phyloP scores from a whole-genome alignment of 345 rosid genomes.

The Draba incana region DNA sequence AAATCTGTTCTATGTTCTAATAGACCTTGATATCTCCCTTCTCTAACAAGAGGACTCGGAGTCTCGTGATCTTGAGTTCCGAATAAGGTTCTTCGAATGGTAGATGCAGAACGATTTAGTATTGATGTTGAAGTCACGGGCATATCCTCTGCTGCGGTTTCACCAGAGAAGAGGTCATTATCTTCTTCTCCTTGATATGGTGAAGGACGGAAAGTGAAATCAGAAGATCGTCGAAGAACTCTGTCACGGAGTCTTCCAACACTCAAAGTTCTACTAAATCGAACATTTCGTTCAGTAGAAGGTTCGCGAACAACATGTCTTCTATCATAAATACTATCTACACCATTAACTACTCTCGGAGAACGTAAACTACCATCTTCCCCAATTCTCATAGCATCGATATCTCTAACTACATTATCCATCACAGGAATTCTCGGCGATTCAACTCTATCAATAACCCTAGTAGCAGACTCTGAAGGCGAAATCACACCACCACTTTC shows the following conservation, averaged over 20 bases:
- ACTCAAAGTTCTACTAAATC: constrained; percentile 89
- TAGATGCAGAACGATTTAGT: constrained; percentile 54
- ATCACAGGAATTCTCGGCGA: constrained; percentile 43
- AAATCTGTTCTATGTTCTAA: constrained; percentile 88
- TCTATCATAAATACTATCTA: constrained; percentile 57
- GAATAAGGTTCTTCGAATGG: constrained; percentile 53
- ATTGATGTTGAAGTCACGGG: constrained; percentile 42
- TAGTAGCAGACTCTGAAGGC: constrained; percentile 43
- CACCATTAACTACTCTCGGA: constrained; percentile 45
- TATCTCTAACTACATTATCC: constrained; percentile 43
- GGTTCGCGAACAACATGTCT: constrained; percentile 64
- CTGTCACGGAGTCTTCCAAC: constrained; percentile 98
- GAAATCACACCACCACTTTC: constrained; percentile 41
- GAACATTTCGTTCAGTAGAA: constrained; percentile 68
- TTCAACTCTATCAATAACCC: constrained; percentile 43
- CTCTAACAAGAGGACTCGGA: constrained; percentile 69
- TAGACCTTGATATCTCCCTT: constrained; percentile 78
- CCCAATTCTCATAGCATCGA: constrained; percentile 39
- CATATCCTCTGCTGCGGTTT: constrained; percentile 46
- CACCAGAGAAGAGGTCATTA: constrained; percentile 49
- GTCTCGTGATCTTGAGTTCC: constrained; percentile 60
- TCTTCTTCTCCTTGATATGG: constrained; percentile 55
- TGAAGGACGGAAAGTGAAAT: constrained; percentile 54
- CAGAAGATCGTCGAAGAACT: constrained; percentile 86
- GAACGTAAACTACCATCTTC: constrained; percentile 45